phyloP scores from a whole-genome alignment of 129 eudicot genomes.

The Dittrichia graveolens region DNA sequence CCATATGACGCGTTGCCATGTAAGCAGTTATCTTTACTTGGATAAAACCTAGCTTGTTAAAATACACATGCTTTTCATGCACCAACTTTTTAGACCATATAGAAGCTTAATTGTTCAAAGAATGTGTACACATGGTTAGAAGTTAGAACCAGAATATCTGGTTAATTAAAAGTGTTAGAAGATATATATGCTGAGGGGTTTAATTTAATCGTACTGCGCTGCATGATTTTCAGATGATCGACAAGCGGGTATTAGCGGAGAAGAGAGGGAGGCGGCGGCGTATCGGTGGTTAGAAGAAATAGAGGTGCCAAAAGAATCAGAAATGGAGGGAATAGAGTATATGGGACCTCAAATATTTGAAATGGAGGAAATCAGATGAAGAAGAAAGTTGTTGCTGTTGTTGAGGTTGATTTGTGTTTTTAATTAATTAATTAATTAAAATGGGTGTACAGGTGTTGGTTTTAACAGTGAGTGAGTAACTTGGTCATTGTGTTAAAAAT shows the following conservation, averaged over 20 bases:
- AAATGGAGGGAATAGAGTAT: conserved; percentile 63
- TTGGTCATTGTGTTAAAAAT: background rate
- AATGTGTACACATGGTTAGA: too few relatives aligned
- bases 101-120: too few relatives aligned
- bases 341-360: conserved; percentile 66
- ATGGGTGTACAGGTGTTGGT: conserved; percentile 19
- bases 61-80: too few relatives aligned
- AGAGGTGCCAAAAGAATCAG: conserved; percentile 61
- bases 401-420: conserved; percentile 4
- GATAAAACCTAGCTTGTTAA: too few relatives aligned
- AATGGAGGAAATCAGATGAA: conserved; percentile 14
- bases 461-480: conserved; percentile 7
- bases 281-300: conserved; percentile 81
- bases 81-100: too few relatives aligned
- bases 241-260: conserved; percentile 24
- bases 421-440: too few relatives aligned
- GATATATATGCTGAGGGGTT: background rate
- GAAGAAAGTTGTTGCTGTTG: too few relatives aligned
- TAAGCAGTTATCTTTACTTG: conserved; percentile 34
- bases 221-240: conserved; percentile 40
- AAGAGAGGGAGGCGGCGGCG: conserved; percentile 28
- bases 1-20: conserved; percentile 43
- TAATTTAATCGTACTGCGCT: background rate
- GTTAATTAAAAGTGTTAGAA: too few relatives aligned
- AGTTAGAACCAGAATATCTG: too few relatives aligned